phyloP scores from a whole-genome alignment of 345 rosid species.

The Citropsis articulata region DNA sequence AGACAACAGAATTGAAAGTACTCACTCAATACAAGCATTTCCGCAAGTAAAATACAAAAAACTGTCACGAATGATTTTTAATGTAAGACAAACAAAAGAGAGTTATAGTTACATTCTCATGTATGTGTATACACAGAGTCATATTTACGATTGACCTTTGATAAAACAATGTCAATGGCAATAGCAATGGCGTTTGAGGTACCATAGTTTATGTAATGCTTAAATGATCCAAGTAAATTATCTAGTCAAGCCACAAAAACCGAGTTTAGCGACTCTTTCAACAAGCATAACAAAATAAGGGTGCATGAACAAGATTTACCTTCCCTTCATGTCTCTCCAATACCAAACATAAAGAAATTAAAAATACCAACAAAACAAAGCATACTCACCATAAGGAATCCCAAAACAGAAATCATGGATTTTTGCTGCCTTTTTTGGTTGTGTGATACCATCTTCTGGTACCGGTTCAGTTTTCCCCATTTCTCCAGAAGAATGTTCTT shows the following conservation, averaged over 20 bases:
- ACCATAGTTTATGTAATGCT: neutral
- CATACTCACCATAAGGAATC: constrained; percentile 84
- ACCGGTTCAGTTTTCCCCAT: constrained; percentile 20
- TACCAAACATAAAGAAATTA: neutral
- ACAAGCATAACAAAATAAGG: neutral
- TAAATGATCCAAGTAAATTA: constrained; percentile 5
- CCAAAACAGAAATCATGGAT: constrained; percentile 95
- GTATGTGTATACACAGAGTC: neutral
- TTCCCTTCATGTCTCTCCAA: neutral
- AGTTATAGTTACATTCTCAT: too few species aligned
- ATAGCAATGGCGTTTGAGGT: neutral
- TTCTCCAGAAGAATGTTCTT: constrained; percentile 21
- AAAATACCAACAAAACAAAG: neutral
- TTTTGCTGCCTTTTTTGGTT: constrained; percentile 53
- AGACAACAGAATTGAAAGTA: neutral
- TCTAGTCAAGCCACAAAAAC: neutral
- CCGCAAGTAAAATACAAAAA: neutral
- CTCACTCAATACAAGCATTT: neutral
- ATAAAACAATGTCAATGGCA: neutral
- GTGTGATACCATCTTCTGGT: constrained; percentile 34
- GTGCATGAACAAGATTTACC: neutral
- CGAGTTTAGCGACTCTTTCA: neutral
- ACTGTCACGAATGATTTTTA: neutral
- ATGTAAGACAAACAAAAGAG: neutral
- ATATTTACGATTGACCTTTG: neutral